Base-by-base conservation (phyloP, 257 asterid species). In the Ajuga chamaepitys region DNA sequence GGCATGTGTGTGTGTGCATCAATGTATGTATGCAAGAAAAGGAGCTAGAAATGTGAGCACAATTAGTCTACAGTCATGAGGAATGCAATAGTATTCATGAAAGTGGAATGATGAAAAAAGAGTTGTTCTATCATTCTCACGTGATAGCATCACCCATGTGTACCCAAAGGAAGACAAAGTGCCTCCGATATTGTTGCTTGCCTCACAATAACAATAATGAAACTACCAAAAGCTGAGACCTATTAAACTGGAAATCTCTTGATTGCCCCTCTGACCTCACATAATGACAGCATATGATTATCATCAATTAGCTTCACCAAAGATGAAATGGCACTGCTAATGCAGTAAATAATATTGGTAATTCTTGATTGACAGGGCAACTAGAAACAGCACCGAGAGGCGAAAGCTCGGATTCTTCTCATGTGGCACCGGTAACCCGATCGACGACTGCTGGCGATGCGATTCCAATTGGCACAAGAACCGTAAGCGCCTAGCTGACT, bases 371-470 rank as follows among this genome's bases (percentile, higher is more conserved):
- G 66, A 78, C 70, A 90, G 97, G 95, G 87, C 82, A 21, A 87
- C 88, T 35, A 70, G 77, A 45, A 90, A 87, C 75, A 86, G 91
- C 80, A 90, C 95, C 0, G 92, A 87, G 73, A 90, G 97, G 83
- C 70, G 97, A 64, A 84, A 83, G 46, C 86, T 90, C 14, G 97
- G 97, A 50, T 89, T 34, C 71, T 84, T 89, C 78, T 89, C 97
- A 4, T 89, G 97, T 73, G 95, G 95, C 24, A 87, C 88, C n/a
- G 97, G 95, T 8, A 89, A 89, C 71, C 97, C 97, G 0, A 87
- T 85, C 4, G 97, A 90, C 64, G 97, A 90, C 70, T 90, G 97
- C 76, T 90, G 97, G 97, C 91, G 97, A 12, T 90, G 97, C 62
- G 95, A 85, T 41, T 72, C 74, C 21, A 85, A 87, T 37, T 90